phyloP scores from a whole-genome alignment of 2,329 filamentous ascomycete species.

The Pseudomassariella vexata region DNA sequence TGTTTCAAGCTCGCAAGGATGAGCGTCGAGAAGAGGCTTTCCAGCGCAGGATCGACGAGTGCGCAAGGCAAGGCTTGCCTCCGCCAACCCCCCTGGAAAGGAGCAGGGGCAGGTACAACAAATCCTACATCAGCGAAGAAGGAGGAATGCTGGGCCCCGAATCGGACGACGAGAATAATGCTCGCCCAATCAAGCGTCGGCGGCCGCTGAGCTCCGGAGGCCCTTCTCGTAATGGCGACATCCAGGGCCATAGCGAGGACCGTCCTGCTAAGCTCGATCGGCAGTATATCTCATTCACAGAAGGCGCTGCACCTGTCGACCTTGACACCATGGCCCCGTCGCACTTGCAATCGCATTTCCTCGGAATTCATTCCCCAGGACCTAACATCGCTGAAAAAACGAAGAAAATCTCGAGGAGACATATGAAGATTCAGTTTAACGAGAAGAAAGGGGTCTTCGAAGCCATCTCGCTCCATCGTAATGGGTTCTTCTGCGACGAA shows the following conservation, averaged over 20 bases:
- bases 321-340: conserved; percentile 54
- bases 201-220: conserved; percentile 38
- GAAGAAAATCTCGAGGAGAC: conserved; percentile 68
- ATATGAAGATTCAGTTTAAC: conserved; percentile 69
- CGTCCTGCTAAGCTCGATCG: conserved; percentile 48
- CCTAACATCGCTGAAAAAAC: conserved; percentile 57
- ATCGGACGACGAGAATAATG: conserved; percentile 48
- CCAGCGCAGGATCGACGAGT: conserved; percentile 38
- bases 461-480: conserved; percentile 54
- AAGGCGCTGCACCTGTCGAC: conserved; percentile 54
- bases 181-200: conserved; percentile 38
- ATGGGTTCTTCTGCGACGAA: conserved; percentile 65
- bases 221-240: conserved; percentile 35
- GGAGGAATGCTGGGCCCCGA: conserved; percentile 63
- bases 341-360: conserved; percentile 56
- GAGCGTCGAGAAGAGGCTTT: conserved; percentile 42
- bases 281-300: conserved; percentile 56
- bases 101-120: conserved; percentile 51
- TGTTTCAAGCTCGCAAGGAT: conserved; percentile 47
- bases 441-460: conserved; percentile 58
- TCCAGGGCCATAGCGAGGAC: conserved; percentile 25
- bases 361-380: conserved; percentile 67
- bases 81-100: conserved; percentile 43
- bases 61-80: conserved; percentile 41
- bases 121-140: conserved; percentile 63